phyloP scores from a whole-genome alignment of 176 grass and related monocot species.

The Dendrocalamus sinicus region DNA sequence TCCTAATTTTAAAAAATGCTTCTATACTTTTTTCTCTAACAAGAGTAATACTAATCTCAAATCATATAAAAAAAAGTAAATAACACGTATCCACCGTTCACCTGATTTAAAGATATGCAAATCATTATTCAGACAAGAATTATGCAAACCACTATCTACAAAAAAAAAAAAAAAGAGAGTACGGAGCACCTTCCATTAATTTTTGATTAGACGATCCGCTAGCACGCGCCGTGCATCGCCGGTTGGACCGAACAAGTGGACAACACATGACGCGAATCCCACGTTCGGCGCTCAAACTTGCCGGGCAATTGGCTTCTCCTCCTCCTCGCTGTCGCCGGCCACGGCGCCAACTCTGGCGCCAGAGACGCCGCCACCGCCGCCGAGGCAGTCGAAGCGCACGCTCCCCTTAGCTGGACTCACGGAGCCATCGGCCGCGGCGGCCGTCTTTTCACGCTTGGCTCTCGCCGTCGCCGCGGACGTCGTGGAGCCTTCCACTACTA shows the following conservation, averaged over 20 bases:
- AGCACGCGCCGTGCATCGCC: not conserved
- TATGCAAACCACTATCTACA: too few relatives aligned
- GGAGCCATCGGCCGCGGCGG: not conserved
- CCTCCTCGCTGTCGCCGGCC: constrained; percentile 46
- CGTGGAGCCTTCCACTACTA: not conserved
- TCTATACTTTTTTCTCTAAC: too few relatives aligned
- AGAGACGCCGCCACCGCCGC: constrained; percentile 29
- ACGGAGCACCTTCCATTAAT: not conserved
- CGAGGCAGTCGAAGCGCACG: constrained; percentile 67
- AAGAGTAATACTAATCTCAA: too few relatives aligned
- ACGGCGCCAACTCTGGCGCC: constrained; percentile 41
- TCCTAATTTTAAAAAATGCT: too few relatives aligned
- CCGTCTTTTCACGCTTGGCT: constrained; percentile 36
- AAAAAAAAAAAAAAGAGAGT: too few relatives aligned
- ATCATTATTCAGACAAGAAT: too few relatives aligned
- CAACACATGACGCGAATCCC: not conserved
- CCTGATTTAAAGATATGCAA: too few relatives aligned
- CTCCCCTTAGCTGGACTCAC: constrained; percentile 32
- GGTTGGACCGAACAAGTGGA: not conserved
- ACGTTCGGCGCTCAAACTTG: constrained; percentile 23
- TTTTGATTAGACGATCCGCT: not conserved
- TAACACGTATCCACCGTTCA: too few relatives aligned
- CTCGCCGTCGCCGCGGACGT: not conserved
- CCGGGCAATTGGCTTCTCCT: constrained; percentile 57
- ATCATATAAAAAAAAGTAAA: too few relatives aligned